Conservation (phyloP, 75 land plant species). For the Selaginella tamariscina region DNA sequence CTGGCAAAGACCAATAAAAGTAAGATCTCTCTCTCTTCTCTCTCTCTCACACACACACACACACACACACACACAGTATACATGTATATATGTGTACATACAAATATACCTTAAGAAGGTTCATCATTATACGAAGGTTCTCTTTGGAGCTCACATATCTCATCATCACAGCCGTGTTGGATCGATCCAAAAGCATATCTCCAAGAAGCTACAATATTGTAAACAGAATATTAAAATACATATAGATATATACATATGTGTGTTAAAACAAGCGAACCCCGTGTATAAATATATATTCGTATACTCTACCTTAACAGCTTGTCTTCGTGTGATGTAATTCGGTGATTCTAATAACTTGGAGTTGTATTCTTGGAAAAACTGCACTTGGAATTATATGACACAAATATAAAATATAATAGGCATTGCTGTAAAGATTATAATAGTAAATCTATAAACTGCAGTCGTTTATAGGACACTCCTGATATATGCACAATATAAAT, state of each 20-base stretch:
- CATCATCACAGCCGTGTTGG: conserved; percentile 73
- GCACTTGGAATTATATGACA: no score
- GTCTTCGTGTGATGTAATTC: conserved; percentile 85
- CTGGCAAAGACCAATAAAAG: conserved; percentile 24
- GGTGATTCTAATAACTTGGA: conserved; percentile 67
- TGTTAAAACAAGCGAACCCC: no score
- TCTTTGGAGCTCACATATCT: conserved; percentile 89
- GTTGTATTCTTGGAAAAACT: conserved; percentile 94
- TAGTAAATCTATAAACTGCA: neutral
- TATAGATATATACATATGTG: no score
- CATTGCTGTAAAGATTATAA: neutral
- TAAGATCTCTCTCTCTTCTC: no score
- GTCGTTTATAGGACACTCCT: no score
- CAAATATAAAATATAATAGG: neutral
- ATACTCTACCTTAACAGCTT: conserved; percentile 92
- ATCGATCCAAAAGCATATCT: conserved; percentile 80
- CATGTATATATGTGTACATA: neutral
- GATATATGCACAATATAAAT: conserved; percentile 4
- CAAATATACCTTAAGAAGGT: conserved; percentile 59
- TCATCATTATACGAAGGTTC: conserved; percentile 83
- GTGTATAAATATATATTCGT: no score
- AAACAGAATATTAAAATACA: no score
- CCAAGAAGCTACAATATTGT: conserved; percentile 76
- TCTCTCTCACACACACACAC: no score
- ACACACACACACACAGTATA: no score